These are phyloP conservation scores for Clavispora asparagi DNA, from an alignment of 805 yeast genomes.

Conservation along the genomic window DNA sequence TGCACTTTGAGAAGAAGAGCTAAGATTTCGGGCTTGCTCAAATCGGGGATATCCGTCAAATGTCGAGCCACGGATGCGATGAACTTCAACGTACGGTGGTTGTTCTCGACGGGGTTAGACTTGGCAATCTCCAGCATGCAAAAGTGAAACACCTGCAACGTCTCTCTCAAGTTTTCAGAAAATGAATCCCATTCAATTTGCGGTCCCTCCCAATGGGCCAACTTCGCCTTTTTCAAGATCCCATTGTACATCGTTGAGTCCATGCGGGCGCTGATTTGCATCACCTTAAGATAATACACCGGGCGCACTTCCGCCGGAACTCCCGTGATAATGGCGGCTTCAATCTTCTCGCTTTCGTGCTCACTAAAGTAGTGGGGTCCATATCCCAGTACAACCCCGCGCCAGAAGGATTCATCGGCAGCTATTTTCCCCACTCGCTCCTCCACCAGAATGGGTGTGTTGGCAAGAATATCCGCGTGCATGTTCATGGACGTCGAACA, in stretches of 20 bases:
- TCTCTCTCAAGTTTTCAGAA: conserved; percentile 15
- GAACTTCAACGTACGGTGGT: conserved; percentile 17
- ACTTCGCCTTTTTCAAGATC: conserved; percentile 23
- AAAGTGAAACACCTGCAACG: conserved; percentile 26
- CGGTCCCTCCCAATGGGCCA: conserved; percentile 1
- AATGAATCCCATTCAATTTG: neutral
- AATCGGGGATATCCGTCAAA: conserved; percentile 15
- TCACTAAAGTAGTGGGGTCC: conserved; percentile 9
- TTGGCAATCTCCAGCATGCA: conserved; percentile 21
- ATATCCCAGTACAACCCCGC: conserved; percentile 12
- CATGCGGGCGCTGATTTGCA: conserved; percentile 26
- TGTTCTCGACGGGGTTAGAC: conserved; percentile 2
- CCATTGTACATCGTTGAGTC: conserved; percentile 24
- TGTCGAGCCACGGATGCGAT: conserved; percentile 17
- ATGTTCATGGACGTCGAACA: conserved; percentile 7
- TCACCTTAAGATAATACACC: conserved; percentile 27
- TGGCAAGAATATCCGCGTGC: conserved; percentile 9
- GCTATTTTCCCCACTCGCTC: conserved; percentile 1
- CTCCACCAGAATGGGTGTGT: conserved; percentile 4
- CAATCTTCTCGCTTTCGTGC: conserved; percentile 6
- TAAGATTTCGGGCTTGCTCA: conserved; percentile 24
- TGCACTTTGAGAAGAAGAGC: conserved; percentile 31
- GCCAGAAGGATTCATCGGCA: conserved; percentile 16
- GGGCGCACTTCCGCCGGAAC: conserved; percentile 27
- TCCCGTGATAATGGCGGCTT: conserved; percentile 20